Base-by-base conservation (phyloP, 2,329 filamentous ascomycete genomes). In the Neopestalotiopsis rosae region DNA sequence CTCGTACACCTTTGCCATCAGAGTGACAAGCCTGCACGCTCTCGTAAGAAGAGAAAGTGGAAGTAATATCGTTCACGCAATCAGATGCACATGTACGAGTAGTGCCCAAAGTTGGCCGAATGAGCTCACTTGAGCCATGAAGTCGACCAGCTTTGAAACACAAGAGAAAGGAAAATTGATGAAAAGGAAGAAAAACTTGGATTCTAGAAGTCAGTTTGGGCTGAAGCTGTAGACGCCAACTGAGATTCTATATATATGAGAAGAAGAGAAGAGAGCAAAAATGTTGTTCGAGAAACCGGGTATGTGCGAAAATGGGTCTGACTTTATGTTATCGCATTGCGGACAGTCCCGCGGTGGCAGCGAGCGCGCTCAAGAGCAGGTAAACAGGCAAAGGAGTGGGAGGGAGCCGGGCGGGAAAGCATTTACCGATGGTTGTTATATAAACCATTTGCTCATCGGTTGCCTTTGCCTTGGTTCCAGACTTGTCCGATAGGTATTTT, bases 391-490 rank as follows among this genome's bases (percentile, higher is more conserved):
- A 24, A 28, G 30, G 13, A 13, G 30, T 24, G 13, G 45, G 45
- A 52, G 45, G 45, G 45, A 52, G 45, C 45, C 45, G 45, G 45
- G 45, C 45, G 45, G 42, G 14, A 28, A 13, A 14, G 59, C 30
- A 32, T 34, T 20, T 62, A 30, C 59, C 32, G 17, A 28, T 28
- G 24, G 24, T 28, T 7, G 13, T 62, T 34, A 38, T 62, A 38
- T 62, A 52, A n/a, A n/a, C 17, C 45, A 52, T n/a, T 52, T 52
- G 45, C 45, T 52, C 45, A 52, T 52, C 45, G 45, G 45, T 52
- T 52, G 14, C 13, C 17, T 17, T 52, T 52, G 45, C 17, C 45
- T 49, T 17, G 17, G 45, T n/a, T 20, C 20, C 45, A n/a, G 45
- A 20, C 20, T 52, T 5, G 24, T 24, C 45, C 45, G 45, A 52